Conservation (phyloP, 2,329 filamentous ascomycete genomes). For the Fusarium sp. region DNA sequence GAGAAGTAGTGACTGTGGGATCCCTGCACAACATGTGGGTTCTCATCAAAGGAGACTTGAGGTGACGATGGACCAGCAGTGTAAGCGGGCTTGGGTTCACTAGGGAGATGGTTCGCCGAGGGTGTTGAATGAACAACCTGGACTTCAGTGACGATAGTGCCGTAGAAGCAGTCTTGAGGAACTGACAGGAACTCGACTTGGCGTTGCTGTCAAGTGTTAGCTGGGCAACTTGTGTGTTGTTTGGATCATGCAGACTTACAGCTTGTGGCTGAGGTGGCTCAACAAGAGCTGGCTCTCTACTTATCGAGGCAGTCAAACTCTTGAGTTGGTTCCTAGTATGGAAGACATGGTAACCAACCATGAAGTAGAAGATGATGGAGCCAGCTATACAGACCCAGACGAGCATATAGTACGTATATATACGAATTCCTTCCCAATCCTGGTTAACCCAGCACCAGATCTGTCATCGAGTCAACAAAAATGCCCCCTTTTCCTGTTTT, state of each 20-base stretch:
- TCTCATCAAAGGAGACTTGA: slow-evolving; percentile 39
- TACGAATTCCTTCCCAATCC: slow-evolving; percentile 64
- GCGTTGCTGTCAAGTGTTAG: slow-evolving; percentile 26
- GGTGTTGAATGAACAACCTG: slow-evolving; percentile 52
- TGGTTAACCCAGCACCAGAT: slow-evolving; percentile 71
- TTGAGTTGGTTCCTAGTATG: slow-evolving; percentile 64
- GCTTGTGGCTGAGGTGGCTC: slow-evolving; percentile 46
- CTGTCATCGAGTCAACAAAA: slow-evolving; percentile 46
- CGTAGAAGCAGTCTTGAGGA: slow-evolving; percentile 53
- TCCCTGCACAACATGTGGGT: slow-evolving; percentile 23
- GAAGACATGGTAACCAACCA: slow-evolving; percentile 69
- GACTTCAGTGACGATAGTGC: slow-evolving; percentile 63
- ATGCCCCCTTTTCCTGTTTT: neutral
- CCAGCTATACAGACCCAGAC: slow-evolving; percentile 68
- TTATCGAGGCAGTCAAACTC: slow-evolving; percentile 58
- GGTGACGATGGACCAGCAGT: slow-evolving; percentile 13
- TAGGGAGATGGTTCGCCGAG: slow-evolving; percentile 33
- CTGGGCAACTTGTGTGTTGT: neutral
- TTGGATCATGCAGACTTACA: neutral
- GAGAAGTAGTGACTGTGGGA: slow-evolving; percentile 47
- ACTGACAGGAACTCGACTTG: slow-evolving; percentile 38
- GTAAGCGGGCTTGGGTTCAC: slow-evolving; percentile 39
- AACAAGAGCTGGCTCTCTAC: slow-evolving; percentile 37
- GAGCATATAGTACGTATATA: slow-evolving; percentile 69
- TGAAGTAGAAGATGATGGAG: slow-evolving; percentile 63